A percentile compares a stretch with the other conserved stretches of the same genome.
Evolutionary conservation across 1,284 basidiomycete species (phyloP).

Genomic region (Stygiomarasmius scandens): DNA sequence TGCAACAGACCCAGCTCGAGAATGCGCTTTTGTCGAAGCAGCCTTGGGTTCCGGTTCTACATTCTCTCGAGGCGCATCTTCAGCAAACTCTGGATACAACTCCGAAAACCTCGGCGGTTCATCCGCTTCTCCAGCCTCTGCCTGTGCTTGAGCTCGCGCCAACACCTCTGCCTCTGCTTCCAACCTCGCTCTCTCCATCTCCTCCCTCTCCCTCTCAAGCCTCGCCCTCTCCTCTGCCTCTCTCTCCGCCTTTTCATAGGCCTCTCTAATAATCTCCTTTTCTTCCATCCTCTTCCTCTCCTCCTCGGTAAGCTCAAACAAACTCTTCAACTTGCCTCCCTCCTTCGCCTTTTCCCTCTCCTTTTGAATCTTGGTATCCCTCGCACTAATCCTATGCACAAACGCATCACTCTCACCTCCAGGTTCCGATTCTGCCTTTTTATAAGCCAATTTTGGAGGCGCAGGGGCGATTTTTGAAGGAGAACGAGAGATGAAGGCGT

Average conservation of each 20-base stretch:
- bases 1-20: not conserved
- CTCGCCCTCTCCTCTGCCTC: not conserved
- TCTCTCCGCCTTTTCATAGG: not conserved
- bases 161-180: not conserved
- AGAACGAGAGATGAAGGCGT: not conserved
- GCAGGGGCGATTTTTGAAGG: not conserved
- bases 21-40: no score
- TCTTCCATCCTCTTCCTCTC: not conserved
- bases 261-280: not conserved
- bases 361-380: not conserved
- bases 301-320: not conserved
- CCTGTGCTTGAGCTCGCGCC: not conserved
- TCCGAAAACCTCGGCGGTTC: not conserved
- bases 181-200: no score
- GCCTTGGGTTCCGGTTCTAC: no score
- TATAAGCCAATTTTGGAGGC: not conserved
- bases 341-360: not conserved
- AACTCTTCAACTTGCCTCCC: no score
- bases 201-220: not conserved
- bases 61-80: no score
- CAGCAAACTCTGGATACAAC: not conserved
- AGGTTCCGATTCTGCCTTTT: not conserved
- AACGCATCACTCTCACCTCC: not conserved
- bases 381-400: not conserved
- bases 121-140: not conserved